phyloP scores from a whole-genome alignment of 2,329 filamentous ascomycete species.

The Hypoxylon sp. region DNA sequence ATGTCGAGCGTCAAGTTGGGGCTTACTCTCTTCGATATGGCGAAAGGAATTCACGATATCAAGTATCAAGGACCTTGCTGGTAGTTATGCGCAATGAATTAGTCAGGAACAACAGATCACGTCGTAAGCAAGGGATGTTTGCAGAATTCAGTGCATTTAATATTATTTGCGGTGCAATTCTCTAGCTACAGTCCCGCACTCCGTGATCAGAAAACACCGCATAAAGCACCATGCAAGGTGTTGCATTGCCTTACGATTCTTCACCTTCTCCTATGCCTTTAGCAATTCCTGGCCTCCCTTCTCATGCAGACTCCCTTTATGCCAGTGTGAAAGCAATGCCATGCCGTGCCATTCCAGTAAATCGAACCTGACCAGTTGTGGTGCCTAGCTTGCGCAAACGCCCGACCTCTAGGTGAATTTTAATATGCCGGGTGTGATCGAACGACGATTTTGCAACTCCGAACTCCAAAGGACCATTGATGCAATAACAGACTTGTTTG shows the following conservation, averaged over 20 bases:
- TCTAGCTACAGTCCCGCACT: constrained; percentile 25
- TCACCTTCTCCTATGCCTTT: constrained; percentile 1
- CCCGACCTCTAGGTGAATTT: constrained; percentile 32
- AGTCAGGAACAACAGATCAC: not conserved
- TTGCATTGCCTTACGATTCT: constrained; percentile 11
- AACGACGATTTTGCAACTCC: constrained; percentile 17
- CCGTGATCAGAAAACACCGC: constrained; percentile 6
- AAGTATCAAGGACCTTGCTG: constrained; percentile 11
- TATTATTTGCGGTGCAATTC: constrained; percentile 12
- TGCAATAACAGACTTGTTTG: not conserved
- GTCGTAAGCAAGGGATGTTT: constrained; percentile 7
- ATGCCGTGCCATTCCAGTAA: constrained; percentile 23
- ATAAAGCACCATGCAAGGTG: constrained; percentile 17
- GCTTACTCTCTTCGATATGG: constrained; percentile 1
- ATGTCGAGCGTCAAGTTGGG: constrained; percentile 28
- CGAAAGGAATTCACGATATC: not conserved
- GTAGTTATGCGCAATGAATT: constrained; percentile 1
- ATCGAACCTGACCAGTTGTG: constrained; percentile 20
- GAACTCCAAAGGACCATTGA: constrained; percentile 8
- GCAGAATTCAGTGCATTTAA: constrained; percentile 11
- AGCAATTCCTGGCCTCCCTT: constrained; percentile 1
- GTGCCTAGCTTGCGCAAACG: constrained; percentile 41
- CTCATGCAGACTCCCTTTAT: constrained; percentile 31
- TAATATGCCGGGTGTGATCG: constrained; percentile 32
- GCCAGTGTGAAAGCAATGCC: constrained; percentile 25